These are phyloP conservation scores for Tylopilus sp. DNA, from an alignment of 768 basidiomycete species.

Conservation along the genomic window DNA sequence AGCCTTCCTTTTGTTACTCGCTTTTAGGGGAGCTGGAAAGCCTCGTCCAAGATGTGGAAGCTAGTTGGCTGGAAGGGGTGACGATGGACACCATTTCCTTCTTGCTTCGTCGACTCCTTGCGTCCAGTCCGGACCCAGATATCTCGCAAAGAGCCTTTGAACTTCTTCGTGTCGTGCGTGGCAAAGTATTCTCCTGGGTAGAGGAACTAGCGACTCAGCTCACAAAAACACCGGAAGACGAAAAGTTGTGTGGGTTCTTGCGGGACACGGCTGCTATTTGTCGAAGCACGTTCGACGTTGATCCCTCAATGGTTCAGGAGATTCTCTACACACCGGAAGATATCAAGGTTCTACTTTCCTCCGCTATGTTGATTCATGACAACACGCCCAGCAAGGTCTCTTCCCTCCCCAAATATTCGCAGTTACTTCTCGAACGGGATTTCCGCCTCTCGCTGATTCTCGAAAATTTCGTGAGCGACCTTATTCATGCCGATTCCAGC, in stretches of 20 bases:
- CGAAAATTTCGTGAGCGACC: conserved; percentile 6
- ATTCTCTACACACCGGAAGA: conserved; percentile 21
- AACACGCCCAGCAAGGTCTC: conserved; percentile 17
- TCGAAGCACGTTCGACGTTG: conserved; percentile 32
- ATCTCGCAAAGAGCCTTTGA: conserved; percentile 18
- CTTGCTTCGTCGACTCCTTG: conserved; percentile 37
- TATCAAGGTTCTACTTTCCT: conserved; percentile 19
- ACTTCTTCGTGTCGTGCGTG: conserved; percentile 33
- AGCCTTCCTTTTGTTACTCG: conserved; percentile 12
- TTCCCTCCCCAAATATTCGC: conserved; percentile 3
- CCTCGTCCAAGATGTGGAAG: conserved; percentile 33
- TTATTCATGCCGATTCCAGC: background rate
- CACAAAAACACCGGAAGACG: conserved; percentile 7
- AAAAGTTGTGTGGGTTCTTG: conserved; percentile 22
- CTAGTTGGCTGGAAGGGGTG: conserved; percentile 40
- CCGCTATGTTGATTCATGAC: conserved; percentile 23
- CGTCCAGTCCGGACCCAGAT: conserved; percentile 12
- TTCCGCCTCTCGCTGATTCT: conserved; percentile 27
- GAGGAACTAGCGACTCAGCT: conserved; percentile 27
- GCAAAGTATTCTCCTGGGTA: conserved; percentile 36
- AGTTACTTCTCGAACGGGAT: conserved; percentile 28
- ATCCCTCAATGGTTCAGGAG: background rate
- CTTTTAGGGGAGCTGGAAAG: conserved; percentile 36
- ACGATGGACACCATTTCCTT: conserved; percentile 34
- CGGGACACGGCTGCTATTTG: conserved; percentile 39